Evolutionary conservation across 1,284 basidiomycete species (phyloP), one percentile per base, ranked within the genome.

Genomic region (Trichosporon asahii): DNA sequence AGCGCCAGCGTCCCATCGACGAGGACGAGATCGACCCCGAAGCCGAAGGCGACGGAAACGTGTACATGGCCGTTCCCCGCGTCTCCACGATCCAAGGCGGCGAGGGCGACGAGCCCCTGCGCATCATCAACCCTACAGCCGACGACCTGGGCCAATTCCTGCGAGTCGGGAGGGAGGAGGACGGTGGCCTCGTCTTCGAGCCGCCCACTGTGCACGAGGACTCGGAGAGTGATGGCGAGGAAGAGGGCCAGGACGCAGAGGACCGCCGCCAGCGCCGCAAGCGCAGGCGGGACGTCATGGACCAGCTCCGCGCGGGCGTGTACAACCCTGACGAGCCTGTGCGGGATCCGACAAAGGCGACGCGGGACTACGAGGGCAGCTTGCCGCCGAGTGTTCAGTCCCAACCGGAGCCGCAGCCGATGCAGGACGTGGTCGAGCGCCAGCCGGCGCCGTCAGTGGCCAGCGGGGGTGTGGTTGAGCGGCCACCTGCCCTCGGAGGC

Each of bases 141-240:
- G 79, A 80, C 60, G 79, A 81, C 70, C 60, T 81, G 63, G 72
- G 74, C 69, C 73, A 77, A 53, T 81, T 78, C 66, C 70, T 84
- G n/a, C 75, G 81, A 15, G 80, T 84, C 9, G 82, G 82, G 0
- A 76, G 76, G 55, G 71, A 79, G 27, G 81, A 82, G 61, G 82
- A 84, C 75, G 82, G 82, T 49, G 79, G 81, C 73, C 70, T 84
- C 9, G 77, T 84, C n/a, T 72, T 83, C 18, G 82, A 81, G 23
- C 79, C 76, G 12, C 74, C 71, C 18, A 49, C 71, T 3, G 66
- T 74, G 6, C 40, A 70, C 46, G 67, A 66, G 3, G 68, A 66
- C 23, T 64, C 49, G 29, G 71, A 75, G 29, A 64, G 29, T 15
- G 76, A 75, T 0, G 80, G 77, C 21, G 80, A 81, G 68, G 57